Conservation (phyloP, 2,329 filamentous ascomycete species). For the Alternaria metachromatica region DNA sequence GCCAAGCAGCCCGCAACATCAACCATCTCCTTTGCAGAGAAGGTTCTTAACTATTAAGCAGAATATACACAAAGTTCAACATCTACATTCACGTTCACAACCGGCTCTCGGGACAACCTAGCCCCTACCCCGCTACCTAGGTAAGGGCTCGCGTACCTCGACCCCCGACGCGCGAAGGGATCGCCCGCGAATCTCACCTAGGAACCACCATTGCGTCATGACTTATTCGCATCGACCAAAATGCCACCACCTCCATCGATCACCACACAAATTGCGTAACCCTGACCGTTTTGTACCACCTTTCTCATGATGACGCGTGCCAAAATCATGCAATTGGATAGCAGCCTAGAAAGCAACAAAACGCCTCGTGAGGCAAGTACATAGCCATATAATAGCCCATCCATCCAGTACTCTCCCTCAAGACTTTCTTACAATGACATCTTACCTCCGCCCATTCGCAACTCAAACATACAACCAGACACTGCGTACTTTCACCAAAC, state of each 20-base stretch:
- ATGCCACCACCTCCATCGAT: slow-evolving; percentile 5
- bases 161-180: slow-evolving; percentile 2
- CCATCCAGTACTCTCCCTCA: not conserved
- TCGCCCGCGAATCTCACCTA: slow-evolving; percentile 7
- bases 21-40: not conserved
- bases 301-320: slow-evolving; percentile 18
- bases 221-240: slow-evolving; percentile 25
- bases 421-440: slow-evolving; percentile 14
- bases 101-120: not conserved
- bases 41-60: not conserved
- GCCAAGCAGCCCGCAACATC: not conserved
- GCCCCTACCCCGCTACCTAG: slow-evolving; percentile 2
- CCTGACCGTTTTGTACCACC: not conserved
- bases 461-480: slow-evolving; percentile 21
- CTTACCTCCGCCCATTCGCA: slow-evolving; percentile 22
- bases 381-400: slow-evolving; percentile 6
- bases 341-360: not conserved
- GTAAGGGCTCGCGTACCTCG: slow-evolving; percentile 2
- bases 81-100: not conserved
- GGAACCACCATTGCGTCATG: slow-evolving; percentile 35
- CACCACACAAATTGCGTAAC: not conserved
- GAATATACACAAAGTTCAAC: not conserved
- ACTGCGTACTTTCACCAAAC: slow-evolving; percentile 23
- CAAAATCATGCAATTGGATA: slow-evolving; percentile 15
- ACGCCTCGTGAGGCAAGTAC: not conserved